Evolutionary conservation across 805 yeast genomes (phyloP), one percentile per base, ranked within the genome.

Genomic region (Nakazawaea populi): DNA sequence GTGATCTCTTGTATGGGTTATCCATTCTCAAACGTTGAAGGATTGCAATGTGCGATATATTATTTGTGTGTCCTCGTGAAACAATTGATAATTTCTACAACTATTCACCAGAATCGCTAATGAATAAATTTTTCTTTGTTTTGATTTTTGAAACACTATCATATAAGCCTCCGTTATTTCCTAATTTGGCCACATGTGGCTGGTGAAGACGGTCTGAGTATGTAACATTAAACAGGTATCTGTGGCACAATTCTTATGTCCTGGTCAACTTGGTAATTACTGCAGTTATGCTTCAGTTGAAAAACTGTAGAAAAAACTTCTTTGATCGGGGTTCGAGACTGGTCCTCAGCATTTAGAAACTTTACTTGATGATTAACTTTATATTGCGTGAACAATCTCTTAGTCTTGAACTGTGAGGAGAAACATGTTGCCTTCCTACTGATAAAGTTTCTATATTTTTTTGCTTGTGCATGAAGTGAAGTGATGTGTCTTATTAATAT

Each of bases 361-460:
- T 43, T 49, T 36, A 51, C 11, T 48, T 58, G 61, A 58, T 58
- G 61, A 58, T 54, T 52, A 37, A 54, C 52, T 47, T 43, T 44
- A 56, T 52, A 52, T 54, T 55, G 61, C 44, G 53, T 58, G 61
- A 58, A 58, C 61, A 58, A 58, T 58, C 61, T 58, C 61, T 55
- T 56, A 58, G 61, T 54, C 18, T 38, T 34, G 43, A 29, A 49
- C 59, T 18, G 47, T 55, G 58, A 54, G 60, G 59, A 56, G 54
- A 56, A 56, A 42, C 49, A 40, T 54, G 59, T 55, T 58, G 60
- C 60, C 60, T 58, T 58, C 60, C 60, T 58, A 56, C 60, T 58
- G 60, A 57, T 46, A 52, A 44, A 38, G 31, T 44, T 24, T 40
- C 37, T 30, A 24, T 37, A 27, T 32, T 41, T n/a, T 29, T 34